These are phyloP conservation scores for Coemansia sp. DNA, from an alignment of 192 early-diverging fungal species.

Conservation along the genomic window DNA sequence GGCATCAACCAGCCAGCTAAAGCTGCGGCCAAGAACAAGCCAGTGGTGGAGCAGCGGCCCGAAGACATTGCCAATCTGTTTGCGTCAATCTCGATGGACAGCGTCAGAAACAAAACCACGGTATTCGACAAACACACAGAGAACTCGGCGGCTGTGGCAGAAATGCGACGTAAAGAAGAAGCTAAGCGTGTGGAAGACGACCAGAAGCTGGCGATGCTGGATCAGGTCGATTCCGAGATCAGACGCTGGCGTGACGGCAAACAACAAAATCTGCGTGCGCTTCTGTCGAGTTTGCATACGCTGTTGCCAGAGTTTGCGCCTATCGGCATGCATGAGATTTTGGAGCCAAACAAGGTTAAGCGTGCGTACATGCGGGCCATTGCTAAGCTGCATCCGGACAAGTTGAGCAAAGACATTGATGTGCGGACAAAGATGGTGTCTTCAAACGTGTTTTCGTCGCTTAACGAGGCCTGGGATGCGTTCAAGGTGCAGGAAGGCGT, in stretches of 20 bases:
- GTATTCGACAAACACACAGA: constrained; percentile 28
- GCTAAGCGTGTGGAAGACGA: constrained; percentile 74
- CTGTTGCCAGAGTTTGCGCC: constrained; percentile 82
- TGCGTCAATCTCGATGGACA: constrained; percentile 40
- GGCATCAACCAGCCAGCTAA: constrained; percentile 25
- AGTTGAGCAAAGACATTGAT: constrained; percentile 79
- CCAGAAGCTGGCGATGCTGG: constrained; percentile 69
- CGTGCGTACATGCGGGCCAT: constrained; percentile 91
- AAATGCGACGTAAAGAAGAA: constrained; percentile 72
- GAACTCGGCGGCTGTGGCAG: constrained; percentile 59
- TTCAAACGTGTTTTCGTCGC: constrained; percentile 76
- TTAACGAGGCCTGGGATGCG: constrained; percentile 95
- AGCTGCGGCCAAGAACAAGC: background rate
- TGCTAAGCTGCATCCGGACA: constrained; percentile 91
- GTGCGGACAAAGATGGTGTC: constrained; percentile 78
- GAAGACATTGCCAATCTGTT: constrained; percentile 45
- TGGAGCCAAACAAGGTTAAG: constrained; percentile 86
- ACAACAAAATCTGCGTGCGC: constrained; percentile 85
- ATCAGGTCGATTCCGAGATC: constrained; percentile 77
- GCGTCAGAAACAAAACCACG: constrained; percentile 27
- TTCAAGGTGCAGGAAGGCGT: constrained; percentile 84
- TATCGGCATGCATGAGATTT: constrained; percentile 80
- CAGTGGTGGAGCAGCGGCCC: constrained; percentile 5
- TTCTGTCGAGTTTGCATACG: constrained; percentile 75
- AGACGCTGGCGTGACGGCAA: constrained; percentile 81